These are phyloP conservation scores for Phaeodactylum tricornutum DNA, from an alignment of 108 stramenopile species.

Conservation along the genomic window DNA sequence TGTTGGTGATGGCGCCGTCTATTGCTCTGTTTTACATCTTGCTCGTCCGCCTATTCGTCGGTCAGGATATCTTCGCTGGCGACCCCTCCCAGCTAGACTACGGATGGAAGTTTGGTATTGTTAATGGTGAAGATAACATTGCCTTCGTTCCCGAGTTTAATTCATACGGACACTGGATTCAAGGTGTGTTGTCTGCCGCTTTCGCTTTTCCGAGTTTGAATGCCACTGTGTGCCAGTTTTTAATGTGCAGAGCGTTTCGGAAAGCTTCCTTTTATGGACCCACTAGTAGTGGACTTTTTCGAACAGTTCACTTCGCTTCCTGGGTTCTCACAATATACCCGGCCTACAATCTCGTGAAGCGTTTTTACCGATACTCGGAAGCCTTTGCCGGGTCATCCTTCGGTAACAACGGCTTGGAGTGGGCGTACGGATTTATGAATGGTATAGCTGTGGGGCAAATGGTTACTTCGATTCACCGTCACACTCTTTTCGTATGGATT, in stretches of 20 bases:
- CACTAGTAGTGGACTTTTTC: background rate
- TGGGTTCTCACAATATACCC: slow-evolving; percentile 10
- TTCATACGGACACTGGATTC: slow-evolving; percentile 10
- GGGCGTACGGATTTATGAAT: slow-evolving; percentile 10
- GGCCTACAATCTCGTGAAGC: slow-evolving; percentile 20
- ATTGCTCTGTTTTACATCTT: background rate
- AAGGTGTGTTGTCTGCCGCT: slow-evolving; percentile 8
- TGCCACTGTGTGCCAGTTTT: too few species aligned
- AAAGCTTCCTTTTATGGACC: too few species aligned
- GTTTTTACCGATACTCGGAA: background rate
- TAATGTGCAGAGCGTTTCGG: too few species aligned
- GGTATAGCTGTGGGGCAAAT: slow-evolving; percentile 9
- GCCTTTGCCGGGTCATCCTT: slow-evolving; percentile 16
- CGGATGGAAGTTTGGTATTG: slow-evolving; percentile 13
- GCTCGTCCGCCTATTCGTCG: slow-evolving; percentile 4
- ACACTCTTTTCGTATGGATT: background rate
- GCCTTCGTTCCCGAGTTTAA: slow-evolving; percentile 11
- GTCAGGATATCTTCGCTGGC: slow-evolving; percentile 6
- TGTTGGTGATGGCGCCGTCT: slow-evolving; percentile 1
- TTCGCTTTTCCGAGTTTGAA: slow-evolving; percentile 5
- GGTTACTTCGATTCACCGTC: slow-evolving; percentile 7
- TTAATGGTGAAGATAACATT: slow-evolving; percentile 8
- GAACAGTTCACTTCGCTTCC: slow-evolving; percentile 3
- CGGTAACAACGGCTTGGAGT: slow-evolving; percentile 15
- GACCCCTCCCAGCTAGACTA: slow-evolving; percentile 11